Evolutionary conservation across 805 yeast genomes (phyloP).

Genomic region (Monosporozyma aquatica): DNA sequence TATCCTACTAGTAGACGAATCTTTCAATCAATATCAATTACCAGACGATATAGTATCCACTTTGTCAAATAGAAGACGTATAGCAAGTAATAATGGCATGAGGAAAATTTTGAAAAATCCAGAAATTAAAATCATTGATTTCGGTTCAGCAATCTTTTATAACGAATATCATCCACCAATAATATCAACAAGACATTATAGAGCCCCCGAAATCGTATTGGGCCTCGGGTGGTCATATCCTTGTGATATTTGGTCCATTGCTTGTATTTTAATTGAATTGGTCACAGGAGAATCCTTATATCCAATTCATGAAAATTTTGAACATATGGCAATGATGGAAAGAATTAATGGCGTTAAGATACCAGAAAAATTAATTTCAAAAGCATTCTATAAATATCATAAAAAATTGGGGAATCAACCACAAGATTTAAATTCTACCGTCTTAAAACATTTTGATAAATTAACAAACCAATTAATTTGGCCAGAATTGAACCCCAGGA

Average conservation of each 20-base stretch:
- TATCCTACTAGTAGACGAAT: slow-evolving; percentile 44
- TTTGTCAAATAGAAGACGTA: slow-evolving; percentile 24
- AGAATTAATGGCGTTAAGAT: slow-evolving; percentile 53
- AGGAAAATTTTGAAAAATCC: slow-evolving; percentile 53
- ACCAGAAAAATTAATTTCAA: slow-evolving; percentile 30
- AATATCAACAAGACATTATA: slow-evolving; percentile 89
- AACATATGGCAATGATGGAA: slow-evolving; percentile 94
- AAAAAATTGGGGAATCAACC: slow-evolving; percentile 28
- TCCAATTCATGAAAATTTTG: slow-evolving; percentile 88
- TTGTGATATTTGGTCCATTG: slow-evolving; percentile 95
- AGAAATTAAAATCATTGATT: slow-evolving; percentile 81
- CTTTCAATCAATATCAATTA: slow-evolving; percentile 18
- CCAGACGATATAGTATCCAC: slow-evolving; percentile 14
- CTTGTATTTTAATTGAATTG: slow-evolving; percentile 84
- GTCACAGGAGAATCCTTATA: slow-evolving; percentile 91
- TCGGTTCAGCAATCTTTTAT: slow-evolving; percentile 91
- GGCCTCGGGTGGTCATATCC: slow-evolving; percentile 97
- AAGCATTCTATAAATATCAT: slow-evolving; percentile 26
- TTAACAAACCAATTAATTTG: slow-evolving; percentile 17
- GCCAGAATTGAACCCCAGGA: slow-evolving; percentile 24
- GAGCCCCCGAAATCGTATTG: slow-evolving; percentile 93
- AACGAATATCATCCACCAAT: slow-evolving; percentile 90
- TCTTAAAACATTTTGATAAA: slow-evolving; percentile 26
- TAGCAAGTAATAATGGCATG: slow-evolving; percentile 27
- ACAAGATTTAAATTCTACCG: slow-evolving; percentile 27